Conservation (phyloP, 768 basidiomycete genomes). For the Pseudohyphozyma bogoriensis region DNA sequence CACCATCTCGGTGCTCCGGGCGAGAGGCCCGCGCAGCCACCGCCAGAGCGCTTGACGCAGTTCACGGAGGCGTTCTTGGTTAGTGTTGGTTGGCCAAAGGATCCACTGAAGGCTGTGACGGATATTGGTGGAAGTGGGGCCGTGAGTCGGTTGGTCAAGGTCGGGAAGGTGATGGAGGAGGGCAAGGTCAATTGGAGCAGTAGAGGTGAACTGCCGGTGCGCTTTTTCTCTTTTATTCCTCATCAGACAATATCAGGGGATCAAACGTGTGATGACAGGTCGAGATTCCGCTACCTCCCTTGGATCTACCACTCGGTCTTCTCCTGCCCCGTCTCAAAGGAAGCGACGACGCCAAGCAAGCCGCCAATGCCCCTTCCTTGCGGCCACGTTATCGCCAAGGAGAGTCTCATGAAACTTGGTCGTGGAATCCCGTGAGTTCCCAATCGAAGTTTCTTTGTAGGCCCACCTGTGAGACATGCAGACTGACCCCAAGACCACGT, state of each 20-base stretch:
- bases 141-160: constrained; percentile 84
- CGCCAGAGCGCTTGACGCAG: constrained; percentile 40
- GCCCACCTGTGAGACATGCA: background rate
- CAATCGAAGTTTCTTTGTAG: background rate
- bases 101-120: constrained; percentile 76
- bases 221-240: background rate
- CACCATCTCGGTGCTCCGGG: background rate
- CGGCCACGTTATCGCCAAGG: constrained; percentile 89
- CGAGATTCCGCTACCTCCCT: constrained; percentile 71
- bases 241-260: too few species aligned
- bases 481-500: background rate
- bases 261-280: constrained; percentile 57
- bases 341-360: constrained; percentile 83
- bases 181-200: constrained; percentile 87
- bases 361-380: constrained; percentile 97
- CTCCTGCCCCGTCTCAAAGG: constrained; percentile 94
- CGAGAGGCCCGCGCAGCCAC: background rate
- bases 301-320: constrained; percentile 95
- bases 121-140: constrained; percentile 90
- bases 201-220: constrained; percentile 66
- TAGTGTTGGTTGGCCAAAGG: constrained; percentile 72
- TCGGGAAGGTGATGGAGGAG: constrained; percentile 83
- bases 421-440: constrained; percentile 69
- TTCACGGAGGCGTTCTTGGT: constrained; percentile 87
- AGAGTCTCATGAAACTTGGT: constrained; percentile 78